Evolutionary conservation across 1,284 basidiomycete species (phyloP).

Genomic region (Pseudozyma sp.): DNA sequence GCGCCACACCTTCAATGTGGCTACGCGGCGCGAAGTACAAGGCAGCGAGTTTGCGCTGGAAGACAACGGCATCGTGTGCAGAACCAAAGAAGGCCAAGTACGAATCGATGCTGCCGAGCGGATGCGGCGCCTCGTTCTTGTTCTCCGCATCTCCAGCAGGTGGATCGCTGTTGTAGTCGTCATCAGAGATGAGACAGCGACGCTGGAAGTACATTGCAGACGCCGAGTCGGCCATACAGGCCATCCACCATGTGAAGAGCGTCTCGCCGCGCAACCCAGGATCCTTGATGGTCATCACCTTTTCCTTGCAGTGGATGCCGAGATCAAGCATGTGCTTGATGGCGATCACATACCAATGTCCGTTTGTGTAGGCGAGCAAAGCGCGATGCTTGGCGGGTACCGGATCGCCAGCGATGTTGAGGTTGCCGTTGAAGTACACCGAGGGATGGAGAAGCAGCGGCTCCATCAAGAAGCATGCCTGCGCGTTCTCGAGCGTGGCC

Average conservation of each 20-base stretch:
- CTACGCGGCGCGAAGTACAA: conserved; percentile 82
- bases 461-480: conserved; percentile 55
- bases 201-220: conserved; percentile 75
- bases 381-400: conserved; percentile 30
- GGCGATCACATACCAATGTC: conserved; percentile 54
- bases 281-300: conserved; percentile 49
- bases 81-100: conserved; percentile 41
- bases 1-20: conserved; percentile 79
- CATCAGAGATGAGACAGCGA: conserved; percentile 74
- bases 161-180: conserved; percentile 53
- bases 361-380: conserved; percentile 36
- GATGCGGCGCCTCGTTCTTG: conserved; percentile 37
- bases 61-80: conserved; percentile 70
- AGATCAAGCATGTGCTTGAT: conserved; percentile 56
- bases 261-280: conserved; percentile 35
- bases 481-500: conserved; percentile 81
- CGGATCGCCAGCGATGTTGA: conserved; percentile 34
- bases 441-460: conserved; percentile 46
- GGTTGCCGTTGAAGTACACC: conserved; percentile 35
- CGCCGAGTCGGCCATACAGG: conserved; percentile 75
- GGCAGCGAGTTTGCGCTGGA: conserved; percentile 80
- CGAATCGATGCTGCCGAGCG: conserved; percentile 35
- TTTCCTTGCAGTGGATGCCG: conserved; percentile 53
- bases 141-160: conserved; percentile 28
- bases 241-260: conserved; percentile 81